Base-by-base conservation (phyloP, 2,329 filamentous ascomycete genomes). In the Trichophyton equinum region DNA sequence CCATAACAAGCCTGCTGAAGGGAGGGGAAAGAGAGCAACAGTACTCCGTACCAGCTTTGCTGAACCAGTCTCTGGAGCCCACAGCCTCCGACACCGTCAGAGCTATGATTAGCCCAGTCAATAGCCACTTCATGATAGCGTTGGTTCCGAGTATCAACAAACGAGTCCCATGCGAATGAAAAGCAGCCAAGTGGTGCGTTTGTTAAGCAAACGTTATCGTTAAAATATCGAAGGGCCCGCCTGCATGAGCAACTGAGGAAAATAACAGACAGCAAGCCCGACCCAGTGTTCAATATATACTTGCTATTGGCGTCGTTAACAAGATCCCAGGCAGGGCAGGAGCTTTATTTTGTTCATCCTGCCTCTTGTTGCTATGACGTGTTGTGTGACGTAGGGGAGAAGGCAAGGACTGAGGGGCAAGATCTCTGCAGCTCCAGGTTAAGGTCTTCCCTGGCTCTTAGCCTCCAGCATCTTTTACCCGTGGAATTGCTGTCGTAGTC, bases 51-150 rank as follows among this genome's bases (percentile, higher is more conserved):
- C 91, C 87, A 71, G 89, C 80, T 76, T 90, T 94, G 72, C 82
- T 73, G 84, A 95, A 91, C 91, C 91, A 96, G 74, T 77, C 87
- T 77, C 86, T 91, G 65, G 85, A 89, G 65, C 84, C 76, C 56
- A 83, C 85, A 64, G 81, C 81, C 70, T 89, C 83, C 46, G 72
- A 71, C 46, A 86, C 82, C 71, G 88, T 86, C 62, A 95, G 78
- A 69, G 84, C 83, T 71, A 89, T 79, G 69, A 89, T 79, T 67
- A 92, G 76, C 75, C 89, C 73, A 72, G 85, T 82, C 64, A 82
- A 79, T 71, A 89, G 76, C 65, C 94, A 82, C 80, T 84, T 94
- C 91, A 96, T 96, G 64, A 64, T 84, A 64, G 49, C 25, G 49
- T 30, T 33, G 49, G 49, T 25, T 30, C 49, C 49, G 3, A 38